These are phyloP conservation scores for Cucurbita maxima DNA, from an alignment of 306 rosid genomes.

Conservation along the genomic window DNA sequence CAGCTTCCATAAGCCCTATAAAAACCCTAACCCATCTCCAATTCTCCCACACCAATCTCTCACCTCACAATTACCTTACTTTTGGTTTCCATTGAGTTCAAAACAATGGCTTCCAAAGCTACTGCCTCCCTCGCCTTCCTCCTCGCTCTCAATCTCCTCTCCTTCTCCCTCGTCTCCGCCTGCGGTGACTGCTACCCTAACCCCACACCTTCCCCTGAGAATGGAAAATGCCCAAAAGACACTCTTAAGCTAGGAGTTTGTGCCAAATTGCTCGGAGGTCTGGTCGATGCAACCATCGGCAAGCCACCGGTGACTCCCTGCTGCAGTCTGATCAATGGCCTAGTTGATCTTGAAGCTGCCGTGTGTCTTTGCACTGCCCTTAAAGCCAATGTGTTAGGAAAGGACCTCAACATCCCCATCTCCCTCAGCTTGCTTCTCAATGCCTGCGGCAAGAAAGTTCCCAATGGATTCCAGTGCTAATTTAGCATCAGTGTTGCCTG, in stretches of 20 bases:
- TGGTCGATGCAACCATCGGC: not conserved
- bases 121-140: not conserved
- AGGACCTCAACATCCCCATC: not conserved
- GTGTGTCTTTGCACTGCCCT: not conserved
- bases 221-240: not conserved
- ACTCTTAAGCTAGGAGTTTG: not conserved
- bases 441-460: not conserved
- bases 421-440: not conserved
- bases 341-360: not conserved
- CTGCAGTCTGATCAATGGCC: not conserved
- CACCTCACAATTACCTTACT: not conserved
- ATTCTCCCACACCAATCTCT: not conserved
- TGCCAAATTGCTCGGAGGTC: not conserved
- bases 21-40: not conserved
- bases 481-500: not conserved
- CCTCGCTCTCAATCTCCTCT: not conserved
- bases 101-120: constrained; percentile 5
- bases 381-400: not conserved
- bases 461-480: not conserved
- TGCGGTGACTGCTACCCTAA: too few species aligned
- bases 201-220: too few species aligned
- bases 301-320: not conserved
- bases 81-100: not conserved
- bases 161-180: not conserved
- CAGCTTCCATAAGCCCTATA: not conserved